Conservation (phyloP, 2,329 filamentous ascomycete species). For the Hansfordia pulvinata region DNA sequence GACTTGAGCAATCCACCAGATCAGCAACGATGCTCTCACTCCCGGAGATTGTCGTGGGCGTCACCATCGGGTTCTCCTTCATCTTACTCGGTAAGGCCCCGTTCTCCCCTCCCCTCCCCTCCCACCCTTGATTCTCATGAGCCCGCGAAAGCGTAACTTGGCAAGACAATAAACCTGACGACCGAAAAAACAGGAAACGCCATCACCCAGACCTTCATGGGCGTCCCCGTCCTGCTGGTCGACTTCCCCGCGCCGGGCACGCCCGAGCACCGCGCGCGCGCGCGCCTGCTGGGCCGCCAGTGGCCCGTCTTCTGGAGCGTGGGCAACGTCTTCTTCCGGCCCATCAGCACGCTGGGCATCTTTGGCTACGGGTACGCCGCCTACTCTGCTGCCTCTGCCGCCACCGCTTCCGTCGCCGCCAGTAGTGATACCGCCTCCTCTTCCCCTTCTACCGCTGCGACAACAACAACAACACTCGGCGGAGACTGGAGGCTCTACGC, state of each 20-base stretch:
- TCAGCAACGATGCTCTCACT: constrained; percentile 6
- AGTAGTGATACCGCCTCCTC: too few species aligned
- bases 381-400: constrained; percentile 20
- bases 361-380: constrained; percentile 30
- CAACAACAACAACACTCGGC: too few species aligned
- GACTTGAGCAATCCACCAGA: too few species aligned
- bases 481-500: constrained; percentile 31
- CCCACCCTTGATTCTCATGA: too few species aligned
- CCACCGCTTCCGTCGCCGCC: too few species aligned
- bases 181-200: constrained; percentile 39
- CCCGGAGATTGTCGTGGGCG: constrained; percentile 24
- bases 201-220: constrained; percentile 37
- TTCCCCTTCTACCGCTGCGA: too few species aligned
- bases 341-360: constrained; percentile 32
- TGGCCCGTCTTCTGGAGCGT: constrained; percentile 36
- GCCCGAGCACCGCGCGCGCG: constrained; percentile 24
- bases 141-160: too few species aligned
- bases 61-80: constrained; percentile 31
- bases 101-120: too few species aligned
- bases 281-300: constrained; percentile 29
- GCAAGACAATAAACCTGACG: too few species aligned
- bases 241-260: constrained; percentile 26
- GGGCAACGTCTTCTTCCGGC: constrained; percentile 35
- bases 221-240: constrained; percentile 30
- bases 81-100: constrained; percentile 30